Base-by-base conservation (phyloP, 2,329 filamentous ascomycete genomes). In the Cladosporium colombiae region DNA sequence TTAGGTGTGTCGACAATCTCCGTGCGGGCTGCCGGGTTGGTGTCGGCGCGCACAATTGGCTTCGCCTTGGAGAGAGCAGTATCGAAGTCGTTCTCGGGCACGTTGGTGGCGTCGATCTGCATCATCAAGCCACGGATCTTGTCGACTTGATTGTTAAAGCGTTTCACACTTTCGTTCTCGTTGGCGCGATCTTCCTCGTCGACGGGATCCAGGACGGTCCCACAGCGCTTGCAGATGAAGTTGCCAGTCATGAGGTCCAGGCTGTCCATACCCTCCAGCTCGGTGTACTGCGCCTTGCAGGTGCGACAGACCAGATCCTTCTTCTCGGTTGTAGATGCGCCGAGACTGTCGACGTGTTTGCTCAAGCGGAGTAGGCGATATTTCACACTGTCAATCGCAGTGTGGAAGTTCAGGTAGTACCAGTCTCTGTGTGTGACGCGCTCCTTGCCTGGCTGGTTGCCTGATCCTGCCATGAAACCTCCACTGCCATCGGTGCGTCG, bases 361-460 rank as follows among this genome's bases (percentile, higher is more conserved):
- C 93, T 93, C 71, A 98, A 88, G 65, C 89, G 90, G 75, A 94
- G 93, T 61, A 97, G 88, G 68, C 92, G 90, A 86, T 91, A 99
- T 78, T 99, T 99, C 80, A 97, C 96, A 58, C 92, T 92, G 79
- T 99, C 95, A 74, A 99, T 92, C 40, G 94, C 92, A 66, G 92
- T 91, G 67, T 95, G 92, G 74, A 96, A 96, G 77, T 97, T 93
- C 76, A 99, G 94, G 79, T 92, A 99, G 81, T 96, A 99, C 84
- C 97, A 99, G 68, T 94, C 96, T 73, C 92, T 88, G 75, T 75
- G 70, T 33, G 72, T 73, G 27, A 76, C 60, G n/a, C 77, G 70
- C 64, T 78, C 75, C 55, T 76, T 77, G 31, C 72, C 73, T 31
- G 69, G 66, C 64, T 71, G 65, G 52, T 65, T 64, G 40, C 64